A percentile compares a stretch with the other conserved stretches of the same genome.
Conservation (phyloP, 2,329 filamentous ascomycete genomes). For the Penicillium aurantiogriseum region DNA sequence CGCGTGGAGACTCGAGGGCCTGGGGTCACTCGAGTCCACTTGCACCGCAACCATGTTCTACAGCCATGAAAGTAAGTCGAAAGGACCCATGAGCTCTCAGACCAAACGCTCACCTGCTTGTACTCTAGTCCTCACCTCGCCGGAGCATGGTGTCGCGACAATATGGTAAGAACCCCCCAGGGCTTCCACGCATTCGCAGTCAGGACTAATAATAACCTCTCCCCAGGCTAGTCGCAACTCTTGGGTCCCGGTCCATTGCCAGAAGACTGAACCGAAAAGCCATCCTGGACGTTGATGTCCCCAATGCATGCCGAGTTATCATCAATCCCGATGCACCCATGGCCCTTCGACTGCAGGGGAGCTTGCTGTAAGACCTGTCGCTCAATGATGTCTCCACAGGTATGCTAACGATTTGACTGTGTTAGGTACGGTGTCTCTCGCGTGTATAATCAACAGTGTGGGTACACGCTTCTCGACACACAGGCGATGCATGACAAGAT, state of each 20-base stretch:
- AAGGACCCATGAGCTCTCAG: too few relatives aligned
- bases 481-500: slow-evolving; percentile 73
- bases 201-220: slow-evolving; percentile 1
- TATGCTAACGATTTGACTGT: background rate
- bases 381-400: background rate
- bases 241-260: slow-evolving; percentile 68
- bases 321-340: slow-evolving; percentile 80
- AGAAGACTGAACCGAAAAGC: slow-evolving; percentile 79
- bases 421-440: slow-evolving; percentile 72
- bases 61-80: slow-evolving; percentile 78
- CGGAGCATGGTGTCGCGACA: slow-evolving; percentile 88
- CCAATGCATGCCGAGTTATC: slow-evolving; percentile 86
- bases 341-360: slow-evolving; percentile 85
- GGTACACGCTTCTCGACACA: slow-evolving; percentile 78
- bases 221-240: slow-evolving; percentile 82
- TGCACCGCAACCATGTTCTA: slow-evolving; percentile 71
- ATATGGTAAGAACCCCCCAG: slow-evolving; percentile 66
- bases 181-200: slow-evolving; percentile 19
- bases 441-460: slow-evolving; percentile 83
- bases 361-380: slow-evolving; percentile 62
- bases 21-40: background rate
- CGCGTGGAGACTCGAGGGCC: background rate
- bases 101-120: slow-evolving; percentile 21
- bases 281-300: slow-evolving; percentile 83
- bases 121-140: slow-evolving; percentile 68